Evolutionary conservation across 768 basidiomycete species (phyloP).

Genomic region (Auricularia sp.): DNA sequence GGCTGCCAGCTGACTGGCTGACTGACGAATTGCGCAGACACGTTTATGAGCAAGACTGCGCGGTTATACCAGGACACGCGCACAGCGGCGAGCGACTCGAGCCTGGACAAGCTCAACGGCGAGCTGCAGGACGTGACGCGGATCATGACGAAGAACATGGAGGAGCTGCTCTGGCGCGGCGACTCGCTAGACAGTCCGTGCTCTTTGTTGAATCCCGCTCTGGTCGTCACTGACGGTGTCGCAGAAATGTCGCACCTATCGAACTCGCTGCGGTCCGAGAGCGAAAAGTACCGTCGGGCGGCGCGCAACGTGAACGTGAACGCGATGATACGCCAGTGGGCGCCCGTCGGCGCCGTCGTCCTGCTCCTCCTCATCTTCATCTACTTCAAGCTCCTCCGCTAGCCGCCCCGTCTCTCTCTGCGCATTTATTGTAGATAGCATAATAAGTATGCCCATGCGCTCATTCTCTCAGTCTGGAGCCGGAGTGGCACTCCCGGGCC

Average conservation of each 20-base stretch:
- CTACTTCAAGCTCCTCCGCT: constrained; percentile 45
- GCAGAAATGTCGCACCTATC: constrained; percentile 95
- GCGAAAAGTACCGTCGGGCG: constrained; percentile 93
- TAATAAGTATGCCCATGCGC: too few relatives aligned
- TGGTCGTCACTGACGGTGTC: constrained; percentile 1
- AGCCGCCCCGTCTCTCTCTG: background rate
- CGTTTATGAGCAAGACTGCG: constrained; percentile 97
- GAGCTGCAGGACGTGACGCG: constrained; percentile 96
- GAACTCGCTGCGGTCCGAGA: constrained; percentile 87
- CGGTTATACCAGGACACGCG: constrained; percentile 91
- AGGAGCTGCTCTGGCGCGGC: constrained; percentile 95
- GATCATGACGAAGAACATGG: constrained; percentile 99
- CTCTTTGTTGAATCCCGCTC: background rate
- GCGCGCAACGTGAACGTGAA: constrained; percentile 90
- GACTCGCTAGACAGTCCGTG: constrained; percentile 88
- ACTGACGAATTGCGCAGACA: constrained; percentile 44
- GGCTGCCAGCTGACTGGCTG: background rate
- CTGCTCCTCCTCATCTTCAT: constrained; percentile 40
- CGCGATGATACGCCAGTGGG: constrained; percentile 92
- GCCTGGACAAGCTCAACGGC: constrained; percentile 80
- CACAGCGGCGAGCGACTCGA: constrained; percentile 44
- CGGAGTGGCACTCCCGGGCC: too few relatives aligned
- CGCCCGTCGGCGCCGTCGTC: constrained; percentile 75
- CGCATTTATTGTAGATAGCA: too few relatives aligned
- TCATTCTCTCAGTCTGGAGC: too few relatives aligned